A percentile compares a stretch with the other conserved stretches of the same genome.
phyloP scores from a whole-genome alignment of 2,329 filamentous ascomycete species.

The Xylaria sp. region DNA sequence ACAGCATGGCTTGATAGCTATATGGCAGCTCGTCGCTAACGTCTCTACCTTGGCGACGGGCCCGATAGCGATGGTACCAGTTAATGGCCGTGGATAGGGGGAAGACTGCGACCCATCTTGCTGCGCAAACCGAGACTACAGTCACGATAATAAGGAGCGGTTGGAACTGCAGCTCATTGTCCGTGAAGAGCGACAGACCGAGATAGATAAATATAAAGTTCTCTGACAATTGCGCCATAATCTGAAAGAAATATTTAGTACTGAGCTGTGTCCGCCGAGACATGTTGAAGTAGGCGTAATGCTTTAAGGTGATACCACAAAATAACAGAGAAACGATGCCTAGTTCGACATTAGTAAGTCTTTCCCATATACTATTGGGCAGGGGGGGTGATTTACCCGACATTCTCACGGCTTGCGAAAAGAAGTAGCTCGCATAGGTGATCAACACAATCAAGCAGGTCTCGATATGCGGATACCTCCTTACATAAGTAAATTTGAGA shows the following conservation, averaged over 20 bases:
- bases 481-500: constrained; percentile 92
- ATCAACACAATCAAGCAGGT: constrained; percentile 93
- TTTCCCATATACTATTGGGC: not conserved
- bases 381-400: constrained; percentile 69
- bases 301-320: constrained; percentile 97
- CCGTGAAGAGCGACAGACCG: constrained; percentile 91
- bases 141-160: constrained; percentile 95
- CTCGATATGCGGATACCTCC: constrained; percentile 93
- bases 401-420: constrained; percentile 93
- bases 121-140: constrained; percentile 87
- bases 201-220: constrained; percentile 99
- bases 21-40: constrained; percentile 88
- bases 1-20: constrained; percentile 99
- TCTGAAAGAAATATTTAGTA: constrained; percentile 96
- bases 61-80: constrained; percentile 87
- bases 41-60: constrained; percentile 74
- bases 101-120: constrained; percentile 93
- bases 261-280: constrained; percentile 95
- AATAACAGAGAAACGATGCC: constrained; percentile 96
- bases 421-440: constrained; percentile 96
- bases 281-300: constrained; percentile 99
- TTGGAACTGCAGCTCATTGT: constrained; percentile 85
- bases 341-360: constrained; percentile 44
- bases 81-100: constrained; percentile 90
- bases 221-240: constrained; percentile 92